Base-by-base conservation (phyloP, 2,329 filamentous ascomycete genomes). In the Diplodia intermedia region DNA sequence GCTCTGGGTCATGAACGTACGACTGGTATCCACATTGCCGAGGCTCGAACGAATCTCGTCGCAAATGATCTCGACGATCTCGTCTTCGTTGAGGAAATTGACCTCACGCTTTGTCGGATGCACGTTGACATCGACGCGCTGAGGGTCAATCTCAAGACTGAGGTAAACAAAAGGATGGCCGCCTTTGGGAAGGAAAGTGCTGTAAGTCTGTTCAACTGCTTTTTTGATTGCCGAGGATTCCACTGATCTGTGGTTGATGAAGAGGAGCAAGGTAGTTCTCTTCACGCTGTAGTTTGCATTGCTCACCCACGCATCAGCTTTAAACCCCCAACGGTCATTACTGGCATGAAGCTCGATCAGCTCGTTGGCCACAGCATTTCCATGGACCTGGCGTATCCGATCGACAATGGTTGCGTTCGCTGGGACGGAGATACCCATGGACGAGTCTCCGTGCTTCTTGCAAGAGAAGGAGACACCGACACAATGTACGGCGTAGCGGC, bases 51-150 rank as follows among this genome's bases (percentile, higher is more conserved):
- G 87, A 26, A 99, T 91, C 65, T 91, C 87, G 69, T 90, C 88
- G 80, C 94, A 97, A 4, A 99, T 89, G 15, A 88, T 86, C 71
- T 95, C 91, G 56, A 95, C 91, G 55, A 99, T 97, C 73, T 99
- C 95, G 71, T 99, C 95, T 77, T 99, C 95, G 70, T 98, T 97
- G 26, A 99, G 84, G 73, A 99, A 98, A 75, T 98, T 95, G 23
- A 99, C 95, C 76, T 99, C 94, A 62, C 93, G 86, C 79, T 99
- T 99, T 0, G 95, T 99, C 0, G 95, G 95, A 78, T 99, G 95
- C 0, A 99, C 91, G 73, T 99, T 99, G 75, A 99, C 96, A 78
- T 99, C 95, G 4, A 99, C 93, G 65, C 94, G 86, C 31, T 91
- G 88, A 1, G 95, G 94, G 73, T 98, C 94, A 68, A 99, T 97